These are phyloP conservation scores for Triticum turgidum DNA, from an alignment of 176 grass and related monocot genomes.

Conservation along the genomic window DNA sequence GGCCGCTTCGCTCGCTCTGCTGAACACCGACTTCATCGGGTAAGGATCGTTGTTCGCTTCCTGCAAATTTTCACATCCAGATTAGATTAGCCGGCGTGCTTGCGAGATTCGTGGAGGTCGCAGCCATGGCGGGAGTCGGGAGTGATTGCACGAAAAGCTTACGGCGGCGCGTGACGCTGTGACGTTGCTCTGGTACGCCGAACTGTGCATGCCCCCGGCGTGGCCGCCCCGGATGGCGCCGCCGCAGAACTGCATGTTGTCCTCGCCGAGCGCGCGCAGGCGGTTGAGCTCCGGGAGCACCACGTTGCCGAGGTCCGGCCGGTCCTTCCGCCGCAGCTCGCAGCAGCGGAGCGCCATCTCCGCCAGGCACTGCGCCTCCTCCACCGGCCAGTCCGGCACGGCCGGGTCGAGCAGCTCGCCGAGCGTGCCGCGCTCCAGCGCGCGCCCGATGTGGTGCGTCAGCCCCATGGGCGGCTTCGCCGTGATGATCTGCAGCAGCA, in stretches of 20 bases:
- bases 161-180: slow-evolving; percentile 22
- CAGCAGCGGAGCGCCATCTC: slow-evolving; percentile 52
- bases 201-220: slow-evolving; percentile 37
- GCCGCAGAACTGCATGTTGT: slow-evolving; percentile 56
- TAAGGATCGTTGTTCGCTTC: slow-evolving; percentile 35
- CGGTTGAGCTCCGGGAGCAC: slow-evolving; percentile 65
- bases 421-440: slow-evolving; percentile 52
- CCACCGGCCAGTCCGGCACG: slow-evolving; percentile 60
- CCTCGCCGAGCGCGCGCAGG: slow-evolving; percentile 35
- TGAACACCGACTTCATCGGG: slow-evolving; percentile 47
- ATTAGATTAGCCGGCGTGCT: neutral
- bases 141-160: neutral
- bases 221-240: slow-evolving; percentile 22
- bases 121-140: neutral
- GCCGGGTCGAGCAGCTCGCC: slow-evolving; percentile 51
- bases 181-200: slow-evolving; percentile 28
- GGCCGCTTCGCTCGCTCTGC: slow-evolving; percentile 28
- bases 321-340: slow-evolving; percentile 54
- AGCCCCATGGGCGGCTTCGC: slow-evolving; percentile 72
- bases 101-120: neutral
- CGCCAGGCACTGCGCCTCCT: slow-evolving; percentile 63
- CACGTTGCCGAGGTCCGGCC: slow-evolving; percentile 44
- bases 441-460: slow-evolving; percentile 46
- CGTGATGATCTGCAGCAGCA: slow-evolving; percentile 79
- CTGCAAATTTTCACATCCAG: slow-evolving; percentile 10